Evolutionary conservation across 768 basidiomycete genomes (phyloP).

Genomic region (Tricholoma hemisulphureum): DNA sequence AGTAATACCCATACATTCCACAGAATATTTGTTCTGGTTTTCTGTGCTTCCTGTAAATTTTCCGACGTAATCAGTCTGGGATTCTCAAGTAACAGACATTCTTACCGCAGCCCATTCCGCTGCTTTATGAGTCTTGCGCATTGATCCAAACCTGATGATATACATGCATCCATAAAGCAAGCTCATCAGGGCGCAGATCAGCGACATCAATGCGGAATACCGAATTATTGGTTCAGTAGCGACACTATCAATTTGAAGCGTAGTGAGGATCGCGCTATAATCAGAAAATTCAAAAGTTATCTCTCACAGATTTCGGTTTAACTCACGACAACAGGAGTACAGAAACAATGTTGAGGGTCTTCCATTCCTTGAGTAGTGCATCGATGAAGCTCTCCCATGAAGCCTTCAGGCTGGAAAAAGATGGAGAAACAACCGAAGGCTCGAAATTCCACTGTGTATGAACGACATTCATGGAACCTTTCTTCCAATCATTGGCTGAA

Average conservation of each 20-base stretch:
- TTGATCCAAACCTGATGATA: conserved; percentile 67
- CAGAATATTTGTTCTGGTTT: conserved; percentile 19
- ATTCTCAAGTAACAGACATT: neutral
- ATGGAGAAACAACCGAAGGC: conserved; percentile 11
- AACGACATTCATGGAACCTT: conserved; percentile 1
- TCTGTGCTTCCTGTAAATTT: conserved; percentile 51
- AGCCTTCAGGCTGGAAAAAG: conserved; percentile 16
- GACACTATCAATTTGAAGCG: conserved; percentile 59
- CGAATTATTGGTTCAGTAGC: conserved; percentile 61
- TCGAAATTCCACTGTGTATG: conserved; percentile 3
- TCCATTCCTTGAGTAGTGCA: conserved; percentile 33
- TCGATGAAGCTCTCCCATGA: conserved; percentile 33
- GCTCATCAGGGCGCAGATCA: conserved; percentile 68
- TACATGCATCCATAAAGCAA: conserved; percentile 72
- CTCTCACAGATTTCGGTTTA: neutral
- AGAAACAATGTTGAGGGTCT: conserved; percentile 35
- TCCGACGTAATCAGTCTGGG: neutral
- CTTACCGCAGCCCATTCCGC: conserved; percentile 70
- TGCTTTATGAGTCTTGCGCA: conserved; percentile 71
- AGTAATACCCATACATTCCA: conserved; percentile 39
- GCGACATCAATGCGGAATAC: conserved; percentile 59
- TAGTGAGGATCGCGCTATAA: conserved; percentile 62
- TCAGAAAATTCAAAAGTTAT: neutral
- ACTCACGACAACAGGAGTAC: conserved; percentile 24
- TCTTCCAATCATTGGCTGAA: conserved; percentile 10